Conservation (phyloP, 2,329 filamentous ascomycete genomes). For the Fusarium chaquense region DNA sequence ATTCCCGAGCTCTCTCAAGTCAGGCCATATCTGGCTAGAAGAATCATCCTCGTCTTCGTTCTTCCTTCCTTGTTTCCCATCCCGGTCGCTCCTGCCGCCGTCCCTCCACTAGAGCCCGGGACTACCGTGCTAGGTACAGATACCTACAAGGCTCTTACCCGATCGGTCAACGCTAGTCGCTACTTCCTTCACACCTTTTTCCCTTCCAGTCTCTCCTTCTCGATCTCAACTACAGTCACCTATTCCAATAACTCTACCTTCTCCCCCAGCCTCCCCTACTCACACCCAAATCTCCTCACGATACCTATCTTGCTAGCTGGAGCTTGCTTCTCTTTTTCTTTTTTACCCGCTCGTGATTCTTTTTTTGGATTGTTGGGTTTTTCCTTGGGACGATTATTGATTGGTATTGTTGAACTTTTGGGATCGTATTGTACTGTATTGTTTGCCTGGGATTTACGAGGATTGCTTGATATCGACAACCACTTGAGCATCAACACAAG, state of each 20-base stretch:
- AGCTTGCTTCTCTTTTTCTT: constrained; percentile 24
- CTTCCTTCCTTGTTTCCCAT: constrained; percentile 41
- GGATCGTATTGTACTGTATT: constrained; percentile 29
- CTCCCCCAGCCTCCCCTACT: constrained; percentile 36
- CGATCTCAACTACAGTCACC: constrained; percentile 17
- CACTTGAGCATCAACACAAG: constrained; percentile 17
- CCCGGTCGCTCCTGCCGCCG: constrained; percentile 43
- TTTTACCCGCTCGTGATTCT: constrained; percentile 9
- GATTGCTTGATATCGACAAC: constrained; percentile 27
- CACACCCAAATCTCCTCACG: constrained; percentile 24
- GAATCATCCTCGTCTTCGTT: constrained; percentile 34
- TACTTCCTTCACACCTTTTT: constrained; percentile 33
- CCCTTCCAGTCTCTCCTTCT: constrained; percentile 37
- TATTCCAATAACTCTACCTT: constrained; percentile 36
- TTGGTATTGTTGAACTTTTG: constrained; percentile 32
- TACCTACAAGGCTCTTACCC: constrained; percentile 43
- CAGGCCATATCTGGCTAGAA: constrained; percentile 26
- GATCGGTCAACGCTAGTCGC: constrained; percentile 35
- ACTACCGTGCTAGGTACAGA: constrained; percentile 44
- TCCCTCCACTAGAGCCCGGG: constrained; percentile 38
- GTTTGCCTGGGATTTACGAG: constrained; percentile 13
- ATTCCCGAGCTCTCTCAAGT: constrained; percentile 33
- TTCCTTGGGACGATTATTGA: constrained; percentile 33
- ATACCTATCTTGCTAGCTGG: constrained; percentile 25
- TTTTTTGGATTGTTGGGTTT: constrained; percentile 35